Evolutionary conservation across 75 land plant species (phyloP), one percentile per base, ranked within the genome.

Genomic region (Pseudotsuga menziesii): DNA sequence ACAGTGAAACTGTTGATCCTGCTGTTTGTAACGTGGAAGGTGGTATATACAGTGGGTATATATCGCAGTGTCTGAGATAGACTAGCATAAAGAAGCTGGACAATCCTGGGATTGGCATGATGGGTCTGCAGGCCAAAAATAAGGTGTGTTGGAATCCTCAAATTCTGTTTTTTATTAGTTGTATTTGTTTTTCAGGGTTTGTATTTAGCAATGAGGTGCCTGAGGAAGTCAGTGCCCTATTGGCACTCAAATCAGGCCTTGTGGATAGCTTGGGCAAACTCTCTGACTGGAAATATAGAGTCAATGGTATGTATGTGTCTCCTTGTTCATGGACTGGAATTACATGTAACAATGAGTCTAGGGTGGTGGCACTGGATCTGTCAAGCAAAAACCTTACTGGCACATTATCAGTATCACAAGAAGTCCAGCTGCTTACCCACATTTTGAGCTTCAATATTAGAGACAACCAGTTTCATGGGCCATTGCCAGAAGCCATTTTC

Each of bases 301-400:
- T 17, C 4, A 67, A 67, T 15, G 16, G 44, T 8, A 67, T 4
- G 20, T 17, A 17, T 35, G 39, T 36, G 71, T 67, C 44, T 35
- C 39, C 86, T 11, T 92, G 91, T 77, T 73, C 83, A 44, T 92
- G 89, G 89, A 70, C 77, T 22, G 94, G 94, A 16, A 73, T 89
- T 26, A 71, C 41, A 3, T 91, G 94, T 80, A 75, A 74, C 75
- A 32, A 75, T 27, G 77, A 82, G 32, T 70, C 77, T 41, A 35
- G 39, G 29, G 75, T 89, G 48, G 69, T 81, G 9, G 75, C 77
- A 32, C 75, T 92, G 32, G 82, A 87, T 74, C 84, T 93, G 22
- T 89, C 94, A 32, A 44, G 16, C 71, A 88, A 72, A 78, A 83
- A 75, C 52, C 86, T 92, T 52, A 48, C 72, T n/a, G 94, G 94